These are phyloP conservation scores for Xerocomellus intermedius DNA, from an alignment of 768 basidiomycete species.

Conservation along the genomic window DNA sequence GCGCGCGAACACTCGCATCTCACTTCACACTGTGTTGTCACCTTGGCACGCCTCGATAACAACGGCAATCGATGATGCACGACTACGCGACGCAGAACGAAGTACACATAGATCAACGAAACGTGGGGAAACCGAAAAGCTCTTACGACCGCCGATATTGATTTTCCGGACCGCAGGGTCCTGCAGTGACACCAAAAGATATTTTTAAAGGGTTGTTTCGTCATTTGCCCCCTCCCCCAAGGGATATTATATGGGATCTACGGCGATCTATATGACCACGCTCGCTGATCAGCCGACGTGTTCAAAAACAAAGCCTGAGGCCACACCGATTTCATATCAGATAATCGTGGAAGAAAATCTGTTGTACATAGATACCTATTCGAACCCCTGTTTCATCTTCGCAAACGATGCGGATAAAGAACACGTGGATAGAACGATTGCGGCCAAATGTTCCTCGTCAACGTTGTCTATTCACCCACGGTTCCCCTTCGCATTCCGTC, in stretches of 20 bases:
- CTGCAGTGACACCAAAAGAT: not conserved
- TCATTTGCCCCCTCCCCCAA: not conserved
- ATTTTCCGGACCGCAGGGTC: not conserved
- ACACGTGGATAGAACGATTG: not conserved
- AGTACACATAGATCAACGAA: not conserved
- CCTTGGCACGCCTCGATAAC: not conserved
- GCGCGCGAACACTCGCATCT: not conserved
- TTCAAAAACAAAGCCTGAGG: not conserved
- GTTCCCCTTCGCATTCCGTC: not conserved
- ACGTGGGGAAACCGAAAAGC: too few relatives aligned
- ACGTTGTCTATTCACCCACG: not conserved
- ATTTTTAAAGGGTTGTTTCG: not conserved
- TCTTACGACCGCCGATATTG: not conserved
- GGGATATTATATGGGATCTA: not conserved
- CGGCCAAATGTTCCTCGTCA: not conserved
- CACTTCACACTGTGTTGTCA: not conserved
- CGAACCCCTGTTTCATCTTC: slow-evolving; percentile 21
- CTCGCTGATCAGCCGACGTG: slow-evolving; percentile 12
- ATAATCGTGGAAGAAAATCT: slow-evolving; percentile 5
- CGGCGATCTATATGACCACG: slow-evolving; percentile 10
- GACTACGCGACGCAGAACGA: not conserved
- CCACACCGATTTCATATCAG: slow-evolving; percentile 23
- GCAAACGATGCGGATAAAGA: slow-evolving; percentile 8
- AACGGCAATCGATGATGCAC: not conserved
- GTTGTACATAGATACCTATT: not conserved